Base-by-base conservation (phyloP, 2,329 filamentous ascomycete species). In the Ophiocordyceps camponoti-floridani region DNA sequence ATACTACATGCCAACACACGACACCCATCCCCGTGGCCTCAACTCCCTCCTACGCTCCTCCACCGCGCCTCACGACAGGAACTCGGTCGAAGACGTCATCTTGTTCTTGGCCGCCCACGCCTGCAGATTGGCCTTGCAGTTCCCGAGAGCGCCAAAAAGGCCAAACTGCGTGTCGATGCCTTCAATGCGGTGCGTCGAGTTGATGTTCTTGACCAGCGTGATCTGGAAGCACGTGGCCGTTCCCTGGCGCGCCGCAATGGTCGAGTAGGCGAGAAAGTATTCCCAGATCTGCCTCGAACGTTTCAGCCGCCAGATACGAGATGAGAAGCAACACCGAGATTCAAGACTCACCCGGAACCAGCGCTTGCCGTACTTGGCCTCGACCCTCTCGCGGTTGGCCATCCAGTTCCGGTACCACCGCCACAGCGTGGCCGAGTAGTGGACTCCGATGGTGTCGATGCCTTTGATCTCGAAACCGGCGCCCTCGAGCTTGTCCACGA, bases 381-480 rank as follows among this genome's bases (percentile, higher is more conserved):
- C 77, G 49, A 95, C 84, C 70, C 94, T 93, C 47, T 94, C 85
- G 54, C 75, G 72, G 74, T 96, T 96, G 65, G 72, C 86, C 62
- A 95, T 75, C 91, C 91, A 96, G 75, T 96, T 96, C 53, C 91
- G 76, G 72, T 96, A 96, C 91, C 91, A 96, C 59, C 84, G 77
- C 91, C 91, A 96, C 50, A 98, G 70, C 27, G 91, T 96, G 44
- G 87, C 87, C 43, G 86, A 94, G 69, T 95, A 96, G 71, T 96
- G 91, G 40, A 96, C 86, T 58, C 91, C 89, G 55, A 96, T 76
- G 41, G 89, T 96, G 62, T 98, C 91, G 51, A 94, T 68, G 53
- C 71, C 70, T 79, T 95, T 96, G 62, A 96, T 69, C 65, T 96
- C 91, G 33, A 64, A 64, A 35, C 61, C 61, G 37, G 59, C 82